Base-by-base conservation (phyloP, 139 green algal genomes). In the Picochlorum sp. region DNA sequence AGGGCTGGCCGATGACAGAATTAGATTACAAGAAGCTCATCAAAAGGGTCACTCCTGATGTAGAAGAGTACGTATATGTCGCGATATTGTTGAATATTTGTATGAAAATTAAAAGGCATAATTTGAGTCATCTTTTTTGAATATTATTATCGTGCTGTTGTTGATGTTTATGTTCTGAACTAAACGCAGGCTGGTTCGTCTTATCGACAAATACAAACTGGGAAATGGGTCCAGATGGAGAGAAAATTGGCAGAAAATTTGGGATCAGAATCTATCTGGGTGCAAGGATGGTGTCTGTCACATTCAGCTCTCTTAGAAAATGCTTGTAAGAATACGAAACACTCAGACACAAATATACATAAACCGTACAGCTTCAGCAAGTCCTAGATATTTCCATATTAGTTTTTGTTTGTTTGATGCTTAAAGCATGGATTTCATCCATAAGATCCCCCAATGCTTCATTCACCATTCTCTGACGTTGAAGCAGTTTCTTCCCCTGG, bases 401-500 rank as follows among this genome's bases (percentile, higher is more conserved):
- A 18, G 44, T 53, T 12, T 53, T 29, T 53, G 44, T 53, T 25
- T 40, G 47, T 22, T 57, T 67, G 20, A 73, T 73, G n/a, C 35
- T 40, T 10, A 73, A 37, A 2, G 65, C 66, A 37, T 73, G 66
- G 14, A 73, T 73, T 9, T 59, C 18, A 1, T n/a, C n/a, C 67
- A 74, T 74, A 37, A 4, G 30, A 29, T 45, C 5, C 5, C 7
- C 29, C 29, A 25, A 74, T 13, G 59, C 59, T 18, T 50, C 59
- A 31, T 74, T 69, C 28, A 74, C 60, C 33, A 65, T 10, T 22
- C 61, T 59, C 33, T 74, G 67, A 16, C 67, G 52, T 32, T 69
- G 51, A 25, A 74, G 60, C 41, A 65, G 31, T 16, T 54, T 36
- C 37, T 69, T 69, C 26, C 67, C 67, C 1, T 56, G 40, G 36